These are phyloP conservation scores for Nicotiana tabacum DNA, from an alignment of 257 asterid species.

Conservation along the genomic window DNA sequence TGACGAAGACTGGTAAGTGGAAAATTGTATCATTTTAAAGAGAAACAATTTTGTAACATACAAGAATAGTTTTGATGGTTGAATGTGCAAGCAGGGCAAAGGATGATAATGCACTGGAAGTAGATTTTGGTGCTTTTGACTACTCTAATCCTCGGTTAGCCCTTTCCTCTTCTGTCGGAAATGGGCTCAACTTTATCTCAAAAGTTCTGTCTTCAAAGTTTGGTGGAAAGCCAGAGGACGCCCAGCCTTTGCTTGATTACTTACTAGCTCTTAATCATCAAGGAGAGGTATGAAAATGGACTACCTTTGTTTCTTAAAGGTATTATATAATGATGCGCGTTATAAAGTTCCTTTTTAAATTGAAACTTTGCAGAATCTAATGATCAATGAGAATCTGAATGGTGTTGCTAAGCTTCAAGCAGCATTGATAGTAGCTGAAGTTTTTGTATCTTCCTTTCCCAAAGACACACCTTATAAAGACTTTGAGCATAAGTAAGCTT, in stretches of 20 bases:
- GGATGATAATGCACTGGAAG: constrained; percentile 68
- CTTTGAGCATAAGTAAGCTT: constrained; percentile 54
- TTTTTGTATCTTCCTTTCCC: constrained; percentile 45
- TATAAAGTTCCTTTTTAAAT: not conserved
- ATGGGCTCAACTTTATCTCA: constrained; percentile 49
- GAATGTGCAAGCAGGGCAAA: constrained; percentile 45
- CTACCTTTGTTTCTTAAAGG: not conserved
- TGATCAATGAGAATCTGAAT: constrained; percentile 60
- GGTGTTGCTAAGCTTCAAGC: constrained; percentile 55
- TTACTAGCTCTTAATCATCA: constrained; percentile 55
- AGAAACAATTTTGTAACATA: not conserved
- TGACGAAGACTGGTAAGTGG: constrained; percentile 57
- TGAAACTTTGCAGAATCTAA: constrained; percentile 47
- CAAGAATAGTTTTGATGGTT: constrained; percentile 6
- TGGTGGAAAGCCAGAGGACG: constrained; percentile 39
- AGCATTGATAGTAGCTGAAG: constrained; percentile 49
- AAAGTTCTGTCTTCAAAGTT: constrained; percentile 62
- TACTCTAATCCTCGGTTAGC: constrained; percentile 35
- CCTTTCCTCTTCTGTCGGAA: constrained; percentile 59
- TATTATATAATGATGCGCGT: not conserved
- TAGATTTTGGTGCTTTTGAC: constrained; percentile 69
- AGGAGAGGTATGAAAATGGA: constrained; percentile 49
- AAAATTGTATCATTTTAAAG: not conserved
- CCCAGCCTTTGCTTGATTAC: constrained; percentile 54
- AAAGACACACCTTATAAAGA: constrained; percentile 51